Conservation (phyloP, 1,284 basidiomycete genomes). For the Peniophora sp. region DNA sequence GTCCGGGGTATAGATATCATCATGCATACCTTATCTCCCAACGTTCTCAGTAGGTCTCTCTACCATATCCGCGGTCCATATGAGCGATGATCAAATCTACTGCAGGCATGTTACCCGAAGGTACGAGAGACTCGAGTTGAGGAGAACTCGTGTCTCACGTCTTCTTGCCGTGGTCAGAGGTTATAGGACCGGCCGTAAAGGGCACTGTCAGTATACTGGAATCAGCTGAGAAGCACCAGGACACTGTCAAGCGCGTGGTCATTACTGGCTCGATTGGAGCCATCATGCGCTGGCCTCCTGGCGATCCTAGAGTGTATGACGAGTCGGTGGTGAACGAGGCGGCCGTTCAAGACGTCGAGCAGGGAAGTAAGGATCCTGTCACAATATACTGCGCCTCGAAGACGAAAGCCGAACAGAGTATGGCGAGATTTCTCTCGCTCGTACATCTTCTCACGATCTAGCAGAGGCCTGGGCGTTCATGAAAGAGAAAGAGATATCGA, state of each 20-base stretch:
- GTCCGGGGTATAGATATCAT: constrained; percentile 35
- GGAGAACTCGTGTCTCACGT: background rate
- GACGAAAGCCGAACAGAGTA: constrained; percentile 47
- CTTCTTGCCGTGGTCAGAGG: constrained; percentile 7
- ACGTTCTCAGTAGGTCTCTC: constrained; percentile 22
- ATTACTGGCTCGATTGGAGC: constrained; percentile 51
- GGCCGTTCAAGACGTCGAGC: constrained; percentile 36
- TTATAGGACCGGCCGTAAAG: constrained; percentile 22
- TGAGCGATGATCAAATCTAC: constrained; percentile 5
- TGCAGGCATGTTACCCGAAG: constrained; percentile 23
- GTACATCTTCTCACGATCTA: constrained; percentile 16
- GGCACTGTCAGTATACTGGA: constrained; percentile 20
- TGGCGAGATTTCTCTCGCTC: constrained; percentile 8
- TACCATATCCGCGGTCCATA: too few relatives aligned
- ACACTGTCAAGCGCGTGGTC: constrained; percentile 50
- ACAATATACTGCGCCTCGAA: constrained; percentile 44
- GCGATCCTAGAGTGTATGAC: constrained; percentile 15
- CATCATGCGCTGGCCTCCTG: constrained; percentile 23
- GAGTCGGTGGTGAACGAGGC: constrained; percentile 57
- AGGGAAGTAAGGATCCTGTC: constrained; percentile 37
- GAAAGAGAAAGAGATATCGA: constrained; percentile 38
- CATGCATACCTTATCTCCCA: constrained; percentile 38
- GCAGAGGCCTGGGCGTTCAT: constrained; percentile 49
- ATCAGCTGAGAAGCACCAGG: constrained; percentile 6
- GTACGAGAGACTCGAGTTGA: background rate